Conservation (phyloP, 1,139 yeast species). For the Yamadazyma siamensis region DNA sequence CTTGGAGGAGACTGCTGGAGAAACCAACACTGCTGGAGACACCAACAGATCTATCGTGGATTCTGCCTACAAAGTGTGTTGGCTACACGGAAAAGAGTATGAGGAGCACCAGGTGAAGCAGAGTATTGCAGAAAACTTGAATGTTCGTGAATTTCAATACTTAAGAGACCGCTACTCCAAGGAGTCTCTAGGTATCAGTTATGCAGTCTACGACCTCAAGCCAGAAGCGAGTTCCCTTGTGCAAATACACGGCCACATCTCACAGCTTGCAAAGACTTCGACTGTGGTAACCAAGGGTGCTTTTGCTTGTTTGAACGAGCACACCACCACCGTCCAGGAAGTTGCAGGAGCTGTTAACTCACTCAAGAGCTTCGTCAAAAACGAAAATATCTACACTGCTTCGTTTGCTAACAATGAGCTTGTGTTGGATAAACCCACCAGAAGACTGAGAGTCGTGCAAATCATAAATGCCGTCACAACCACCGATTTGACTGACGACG, state of each 20-base stretch:
- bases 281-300: slow-evolving; percentile 20
- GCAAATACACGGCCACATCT: no score
- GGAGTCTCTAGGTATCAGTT: slow-evolving; percentile 37
- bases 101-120: slow-evolving; percentile 27
- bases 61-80: slow-evolving; percentile 34
- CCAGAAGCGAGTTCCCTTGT: slow-evolving; percentile 12
- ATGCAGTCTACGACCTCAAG: slow-evolving; percentile 31
- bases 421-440: slow-evolving; percentile 5
- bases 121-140: slow-evolving; percentile 20
- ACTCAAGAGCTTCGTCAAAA: slow-evolving; percentile 30
- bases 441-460: slow-evolving; percentile 56
- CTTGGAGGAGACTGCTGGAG: slow-evolving; percentile 11
- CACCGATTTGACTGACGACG: slow-evolving; percentile 56
- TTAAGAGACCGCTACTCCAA: slow-evolving; percentile 37
- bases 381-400: slow-evolving; percentile 26
- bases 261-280: slow-evolving; percentile 15
- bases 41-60: no score
- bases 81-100: slow-evolving; percentile 21
- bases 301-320: slow-evolving; percentile 32
- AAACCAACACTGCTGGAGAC: slow-evolving; percentile 6
- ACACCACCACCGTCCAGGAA: slow-evolving; percentile 33
- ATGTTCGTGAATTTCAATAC: slow-evolving; percentile 27
- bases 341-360: slow-evolving; percentile 30
- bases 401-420: slow-evolving; percentile 12
- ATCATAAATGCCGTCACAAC: slow-evolving; percentile 64